Base-by-base conservation (phyloP, 2,329 filamentous ascomycete genomes). In the Colletotrichum echinochloae region DNA sequence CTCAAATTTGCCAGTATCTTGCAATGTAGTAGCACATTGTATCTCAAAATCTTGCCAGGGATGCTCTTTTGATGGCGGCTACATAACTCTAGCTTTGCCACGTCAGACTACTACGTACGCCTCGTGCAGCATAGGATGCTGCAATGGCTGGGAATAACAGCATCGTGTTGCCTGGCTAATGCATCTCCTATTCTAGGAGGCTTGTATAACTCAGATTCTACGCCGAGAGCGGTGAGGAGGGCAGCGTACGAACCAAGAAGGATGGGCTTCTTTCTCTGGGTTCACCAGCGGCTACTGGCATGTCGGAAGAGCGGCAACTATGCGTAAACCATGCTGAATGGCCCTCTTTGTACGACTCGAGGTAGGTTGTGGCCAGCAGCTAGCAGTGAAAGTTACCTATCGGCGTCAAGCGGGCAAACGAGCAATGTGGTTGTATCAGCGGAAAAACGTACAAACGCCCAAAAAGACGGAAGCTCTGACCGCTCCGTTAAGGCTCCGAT, bases 151-250 rank as follows among this genome's bases (percentile, higher is more conserved):
- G 46, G 37, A 16, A 16, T 12, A 54, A 12, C 11, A 62, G 26
- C 48, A 52, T 33, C 11, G 23, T 12, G 26, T 39, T 52, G 5
- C 8, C 33, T 33, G 16, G 30, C 60, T 44, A 68, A 54, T 64
- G 26, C 18, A 39, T 35, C 11, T 48, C 28, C 33, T 23, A 37
- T 28, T 9, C 56, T 5, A 3, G 26, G 11, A 35, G 49, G 44
- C 14, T 8, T n/a, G 30, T 20, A 28, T 23, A 14, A 12, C 23
- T 54, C 12, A 14, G 26, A 33, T 52, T n/a, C 30, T 11, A 30
- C 23, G 16, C 41, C 51, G 20, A 61, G 23, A 66, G 67, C 67
- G 67, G 67, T 66, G 66, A 66, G 26, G 33, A 39, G 37, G 41
- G 14, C 9, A 44, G 23, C 11, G 30, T 39, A 18, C 8, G 26